Conservation (phyloP, 345 rosid species). For the Psidium guajava region DNA sequence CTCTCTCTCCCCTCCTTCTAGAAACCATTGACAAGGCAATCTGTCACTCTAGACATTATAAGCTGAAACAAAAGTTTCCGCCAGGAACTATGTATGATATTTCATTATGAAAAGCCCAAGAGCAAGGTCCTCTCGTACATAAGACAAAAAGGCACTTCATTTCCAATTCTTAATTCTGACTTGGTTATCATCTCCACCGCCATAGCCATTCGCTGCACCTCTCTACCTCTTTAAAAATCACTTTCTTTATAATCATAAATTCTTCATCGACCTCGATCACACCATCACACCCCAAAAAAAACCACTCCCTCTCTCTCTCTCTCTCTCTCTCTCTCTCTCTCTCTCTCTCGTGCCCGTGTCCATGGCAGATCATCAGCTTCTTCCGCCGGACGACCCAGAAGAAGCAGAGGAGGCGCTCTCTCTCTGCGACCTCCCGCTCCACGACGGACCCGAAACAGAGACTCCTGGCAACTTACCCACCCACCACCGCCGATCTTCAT, state of each 20-base stretch:
- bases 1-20: background rate
- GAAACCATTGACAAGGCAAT: background rate
- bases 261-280: background rate
- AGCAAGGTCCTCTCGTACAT: background rate
- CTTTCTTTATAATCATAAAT: background rate
- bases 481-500: constrained; percentile 2
- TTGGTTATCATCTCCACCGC: background rate
- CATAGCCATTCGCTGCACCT: background rate
- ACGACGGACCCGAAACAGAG: background rate
- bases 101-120: background rate
- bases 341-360: background rate
- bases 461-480: background rate
- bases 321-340: background rate
- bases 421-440: constrained; percentile 35
- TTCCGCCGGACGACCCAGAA: background rate
- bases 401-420: constrained; percentile 38
- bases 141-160: background rate
- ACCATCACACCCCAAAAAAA: background rate
- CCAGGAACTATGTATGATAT: background rate
- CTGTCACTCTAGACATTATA: background rate
- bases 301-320: background rate
- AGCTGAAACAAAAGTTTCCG: background rate
- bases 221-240: background rate
- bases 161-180: background rate
- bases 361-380: background rate